These are phyloP conservation scores for Mimosa bimucronata DNA, from an alignment of 306 rosid genomes.

Conservation along the genomic window DNA sequence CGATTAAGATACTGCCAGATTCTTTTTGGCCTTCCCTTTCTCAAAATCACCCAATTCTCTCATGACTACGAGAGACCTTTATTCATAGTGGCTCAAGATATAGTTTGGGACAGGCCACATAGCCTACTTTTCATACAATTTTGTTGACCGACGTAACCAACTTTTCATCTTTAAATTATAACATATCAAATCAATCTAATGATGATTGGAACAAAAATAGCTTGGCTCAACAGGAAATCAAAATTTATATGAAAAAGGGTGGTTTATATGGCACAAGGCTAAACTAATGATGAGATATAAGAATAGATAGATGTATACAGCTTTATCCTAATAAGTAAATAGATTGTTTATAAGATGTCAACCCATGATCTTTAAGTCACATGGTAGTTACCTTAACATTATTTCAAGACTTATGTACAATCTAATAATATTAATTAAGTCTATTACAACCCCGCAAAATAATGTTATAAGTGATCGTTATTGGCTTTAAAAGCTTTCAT, in stretches of 20 bases:
- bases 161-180: not conserved
- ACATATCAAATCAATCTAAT: not conserved
- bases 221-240: not conserved
- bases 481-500: slow-evolving; percentile 32
- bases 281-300: no score
- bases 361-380: no score
- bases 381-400: no score
- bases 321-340: no score
- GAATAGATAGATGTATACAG: no score
- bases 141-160: not conserved
- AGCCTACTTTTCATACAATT: not conserved
- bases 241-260: not conserved
- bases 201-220: not conserved
- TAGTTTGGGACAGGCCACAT: slow-evolving; percentile 6
- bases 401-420: no score
- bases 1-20: slow-evolving; percentile 5
- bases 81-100: not conserved
- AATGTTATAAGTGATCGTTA: not conserved
- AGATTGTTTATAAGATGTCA: no score
- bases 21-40: slow-evolving; percentile 25
- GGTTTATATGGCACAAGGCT: no score
- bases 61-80: not conserved
- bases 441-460: no score
- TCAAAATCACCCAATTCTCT: not conserved
- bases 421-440: no score